Base-by-base conservation (phyloP, 495 filamentous ascomycete genomes). In the Margaritispora aquatica region DNA sequence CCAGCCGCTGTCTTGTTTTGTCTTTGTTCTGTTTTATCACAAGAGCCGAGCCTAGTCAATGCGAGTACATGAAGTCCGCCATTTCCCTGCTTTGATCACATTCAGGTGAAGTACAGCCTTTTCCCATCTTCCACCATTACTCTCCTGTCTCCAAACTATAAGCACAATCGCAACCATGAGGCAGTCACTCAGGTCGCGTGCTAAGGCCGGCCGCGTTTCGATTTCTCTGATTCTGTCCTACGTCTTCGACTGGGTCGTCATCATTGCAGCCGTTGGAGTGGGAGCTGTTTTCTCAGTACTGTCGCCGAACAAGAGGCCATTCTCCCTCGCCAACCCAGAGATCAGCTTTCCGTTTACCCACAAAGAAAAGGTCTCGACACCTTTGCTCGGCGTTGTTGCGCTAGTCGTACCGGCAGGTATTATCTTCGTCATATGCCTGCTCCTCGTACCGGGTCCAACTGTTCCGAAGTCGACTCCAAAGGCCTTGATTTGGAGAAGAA, bases 261-360 rank as follows among this genome's bases (percentile, higher is more conserved):
- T 88, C 52, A 65, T 88, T 79, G 38, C 47, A 2, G 63, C 63
- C 5, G 58, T 62, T 19, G 54, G 11, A 13, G 41, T 68, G 62
- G 66, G 70, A 61, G 67, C 64, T 46, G 62, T 62, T 56, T 72
- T 85, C 49, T 74, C 79, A 38, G 69, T 75, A 51, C 75, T 82
- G 62, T 74, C 74, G 1, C 81, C 83, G 11, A 82, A 83, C 63
- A 81, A 81, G 70, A 69, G 81, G 55, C 79, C 75, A 22, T 82
- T 80, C 54, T 71, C 71, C 41, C 68, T 78, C 53, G 55, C 70
- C 49, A 74, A 83, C 50, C 68, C 77, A 54, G 82, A 80, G 31
- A 73, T 88, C 4, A 79, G 80, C 63, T 95, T 92, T 59, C 90
- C 90, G 11, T 90, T 82, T 63, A 86, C 87, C 58, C 79, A 75